Base-by-base conservation (phyloP, 2,329 filamentous ascomycete genomes). In the Westerdykella sp. region DNA sequence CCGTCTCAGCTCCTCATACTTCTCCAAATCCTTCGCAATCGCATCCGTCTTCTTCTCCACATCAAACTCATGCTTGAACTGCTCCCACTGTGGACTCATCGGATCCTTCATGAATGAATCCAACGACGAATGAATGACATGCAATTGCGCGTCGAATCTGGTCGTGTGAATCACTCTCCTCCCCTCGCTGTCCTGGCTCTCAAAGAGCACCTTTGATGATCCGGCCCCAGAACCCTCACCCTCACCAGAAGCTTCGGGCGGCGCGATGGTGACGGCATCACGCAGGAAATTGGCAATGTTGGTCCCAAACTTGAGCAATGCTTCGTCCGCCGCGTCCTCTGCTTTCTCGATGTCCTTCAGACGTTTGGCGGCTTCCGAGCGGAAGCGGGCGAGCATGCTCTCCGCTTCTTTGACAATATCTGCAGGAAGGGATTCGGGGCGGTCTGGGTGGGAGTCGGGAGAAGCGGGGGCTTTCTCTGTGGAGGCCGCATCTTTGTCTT, bases 311-410 rank as follows among this genome's bases (percentile, higher is more conserved):
- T 87, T 87, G 54, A 97, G 73, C 9, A 98, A 79, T 0, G 93
- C 93, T 67, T 97, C 93, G 65, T 98, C 93, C 6, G 93, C 93
- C 4, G 91, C 91, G 62, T 97, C 91, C 68, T 98, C 93, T 11
- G 91, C 93, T 55, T 81, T 81, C 62, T 96, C 87, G 15, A 97
- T 83, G 46, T 96, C 88, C 60, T 87, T 93, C 46, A 97, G 73
- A 38, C 88, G 80, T 68, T 88, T 89, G 21, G 86, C 75, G 4
- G 89, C 89, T 69, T 94, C 87, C 15, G 74, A 69, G 44, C 82
- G 80, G 63, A 97, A 80, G 36, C 85, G 80, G 5, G 84, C 80
- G 23, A 97, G 80, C 45, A 95, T 83, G 10, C 81, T 71, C 43
- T 79, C 76, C 6, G 76, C 77, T 53, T 78, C 75, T 44, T 73